Base-by-base conservation (phyloP, 2,329 filamentous ascomycete species). In the Neopestalotiopsis sp. region DNA sequence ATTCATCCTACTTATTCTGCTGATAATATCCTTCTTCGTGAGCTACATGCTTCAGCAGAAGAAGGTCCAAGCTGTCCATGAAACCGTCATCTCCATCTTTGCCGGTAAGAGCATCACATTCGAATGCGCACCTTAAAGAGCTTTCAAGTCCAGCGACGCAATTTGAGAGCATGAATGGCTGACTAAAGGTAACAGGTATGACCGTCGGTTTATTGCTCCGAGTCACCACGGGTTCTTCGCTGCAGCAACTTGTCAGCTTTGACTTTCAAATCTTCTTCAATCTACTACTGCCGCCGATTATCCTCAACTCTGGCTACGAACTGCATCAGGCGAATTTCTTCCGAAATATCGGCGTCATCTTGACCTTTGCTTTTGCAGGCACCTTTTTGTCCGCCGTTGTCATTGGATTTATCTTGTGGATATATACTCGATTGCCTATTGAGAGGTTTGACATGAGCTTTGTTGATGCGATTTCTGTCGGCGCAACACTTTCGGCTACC, bases 181-280 rank as follows among this genome's bases (percentile, higher is more conserved):
- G 30, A 45, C 34, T 28, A 12, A 1, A 32, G 32, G 24, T 12
- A 9, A 52, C 64, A 97, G 95, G 95, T 76, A 98, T 98, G 96
- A 92, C 94, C 69, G 94, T 99, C 70, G 96, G 96, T 5, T 85
- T 99, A 75, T 88, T 97, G 69, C 90, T 99, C 69, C 90, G 96
- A 77, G 84, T 98, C 71, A 93, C 90, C 58, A 91, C 92, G 66
- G 91, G 92, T 73, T 91, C 94, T 71, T 94, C 92, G 71, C 94
- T 99, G 75, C 92, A 95, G 80, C 93, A 93, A 78, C 91, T 94
- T 72, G 94, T 99, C 77, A 97, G 92, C 81, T 99, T 99, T 85
- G 93, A 98, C 84, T 98, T 98, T 80, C 95, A 98, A 79, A 97
- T 98, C 85, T 99, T 99, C 86, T 99, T 99, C 87, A 99, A 99